Evolutionary conservation across 208 protist species (phyloP), one percentile per base, ranked within the genome.

Genomic region (Herpetomonas tarakana): DNA sequence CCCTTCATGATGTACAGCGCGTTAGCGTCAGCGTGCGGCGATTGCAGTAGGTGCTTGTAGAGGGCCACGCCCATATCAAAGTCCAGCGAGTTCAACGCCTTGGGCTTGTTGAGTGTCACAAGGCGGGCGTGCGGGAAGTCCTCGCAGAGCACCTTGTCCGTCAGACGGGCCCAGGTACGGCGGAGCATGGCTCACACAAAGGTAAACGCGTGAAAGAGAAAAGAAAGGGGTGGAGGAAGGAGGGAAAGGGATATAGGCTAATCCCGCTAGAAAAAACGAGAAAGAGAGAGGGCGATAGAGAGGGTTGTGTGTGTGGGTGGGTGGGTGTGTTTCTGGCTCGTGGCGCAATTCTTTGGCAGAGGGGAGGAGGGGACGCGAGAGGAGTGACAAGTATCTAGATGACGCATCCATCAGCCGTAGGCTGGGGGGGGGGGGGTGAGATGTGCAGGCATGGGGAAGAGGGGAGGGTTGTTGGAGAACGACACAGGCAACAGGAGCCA

Each of bases 21-120:
- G 19, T 61, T 58, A n/a, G 67, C 70, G 14, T 41, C 3, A 67
- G 38, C 14, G 71, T 64, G 3, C 68, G 67, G 41, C 69, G 31
- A n/a, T 68, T 35, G 41, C 83, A 35, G 55, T 85, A 87, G 4
- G 65, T 44, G 6, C 44, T 38, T 44, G 25, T 70, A 59, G 49
- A 91, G 53, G 16, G 55, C 58, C 30, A 62, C 56, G 3, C 75
- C 39, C 79, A 90, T 90, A 12, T 77, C 77, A 28, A 81, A 47
- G 52, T 86, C 63, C 21, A 86, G 52, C n/a, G 83, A 62, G 70
- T 90, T 90, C 45, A 84, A 65, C 21, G 78, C 64, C 58, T 83
- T 85, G 4, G 74, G 71, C 7, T 71, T 67, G 51, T 86, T 85
- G 18, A 86, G 64, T 9, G 68, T 85, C 9, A 90, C 52, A 22